Percentiles rank a stretch among this genome's conserved stretches.
phyloP scores from a whole-genome alignment of 495 filamentous ascomycete genomes.

The Pseudomonodictys pantanalensis region DNA sequence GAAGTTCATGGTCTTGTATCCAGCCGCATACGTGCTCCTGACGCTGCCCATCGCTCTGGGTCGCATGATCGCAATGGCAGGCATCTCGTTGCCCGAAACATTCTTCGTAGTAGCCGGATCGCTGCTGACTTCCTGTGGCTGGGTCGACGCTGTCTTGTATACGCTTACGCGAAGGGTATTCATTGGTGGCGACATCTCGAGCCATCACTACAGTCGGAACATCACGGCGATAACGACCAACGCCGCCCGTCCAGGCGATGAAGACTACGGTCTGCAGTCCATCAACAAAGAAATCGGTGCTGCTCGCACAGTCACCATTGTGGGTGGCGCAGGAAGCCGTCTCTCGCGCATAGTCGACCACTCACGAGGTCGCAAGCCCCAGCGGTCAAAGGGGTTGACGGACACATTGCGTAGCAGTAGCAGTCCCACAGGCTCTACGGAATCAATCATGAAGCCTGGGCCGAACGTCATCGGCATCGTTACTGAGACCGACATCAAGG shows the following conservation, averaged over 20 bases:
- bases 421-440: constrained; percentile 22
- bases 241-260: constrained; percentile 14
- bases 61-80: constrained; percentile 63
- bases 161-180: constrained; percentile 59
- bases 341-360: constrained; percentile 16
- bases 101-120: constrained; percentile 71
- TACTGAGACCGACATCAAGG: constrained; percentile 27
- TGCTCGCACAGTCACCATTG: constrained; percentile 26
- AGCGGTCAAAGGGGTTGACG: not conserved
- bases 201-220: constrained; percentile 1
- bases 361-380: not conserved
- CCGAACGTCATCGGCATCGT: constrained; percentile 26
- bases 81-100: constrained; percentile 49
- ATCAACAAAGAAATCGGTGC: constrained; percentile 20
- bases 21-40: constrained; percentile 67
- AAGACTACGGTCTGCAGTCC: constrained; percentile 14
- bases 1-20: constrained; percentile 72
- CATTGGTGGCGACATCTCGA: constrained; percentile 37
- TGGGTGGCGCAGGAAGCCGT: constrained; percentile 25
- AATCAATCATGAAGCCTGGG: constrained; percentile 22
- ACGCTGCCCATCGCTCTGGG: constrained; percentile 69
- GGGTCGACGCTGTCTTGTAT: constrained; percentile 71
- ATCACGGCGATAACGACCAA: constrained; percentile 6
- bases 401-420: not conserved
- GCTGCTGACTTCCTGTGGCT: constrained; percentile 69